phyloP scores from a whole-genome alignment of 1,139 yeast species.

The Zygoascus hellenicus region DNA sequence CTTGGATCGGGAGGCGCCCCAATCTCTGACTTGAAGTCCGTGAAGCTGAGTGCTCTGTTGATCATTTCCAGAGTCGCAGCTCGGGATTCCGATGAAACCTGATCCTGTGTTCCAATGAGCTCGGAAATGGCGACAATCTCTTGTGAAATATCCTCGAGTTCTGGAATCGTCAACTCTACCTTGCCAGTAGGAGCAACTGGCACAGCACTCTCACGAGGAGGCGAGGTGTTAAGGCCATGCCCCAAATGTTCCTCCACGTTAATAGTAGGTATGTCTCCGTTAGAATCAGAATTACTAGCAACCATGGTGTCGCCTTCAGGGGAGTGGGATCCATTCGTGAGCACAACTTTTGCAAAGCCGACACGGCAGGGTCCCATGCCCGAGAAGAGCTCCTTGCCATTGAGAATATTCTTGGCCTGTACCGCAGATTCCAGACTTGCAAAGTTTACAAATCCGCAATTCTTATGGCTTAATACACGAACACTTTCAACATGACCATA shows the following conservation, averaged over 20 bases:
- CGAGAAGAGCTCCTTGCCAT: conserved; percentile 75
- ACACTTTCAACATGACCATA: conserved; percentile 57
- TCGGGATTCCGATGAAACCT: background rate
- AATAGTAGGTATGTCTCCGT: background rate
- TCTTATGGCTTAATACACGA: conserved; percentile 48
- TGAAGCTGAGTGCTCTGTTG: conserved; percentile 28
- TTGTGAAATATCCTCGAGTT: conserved; percentile 26
- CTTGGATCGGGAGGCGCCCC: conserved; percentile 33
- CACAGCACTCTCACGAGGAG: background rate
- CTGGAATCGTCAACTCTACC: conserved; percentile 5
- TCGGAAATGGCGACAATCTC: conserved; percentile 26
- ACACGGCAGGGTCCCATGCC: conserved; percentile 46
- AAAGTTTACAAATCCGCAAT: conserved; percentile 70
- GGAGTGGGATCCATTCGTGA: background rate
- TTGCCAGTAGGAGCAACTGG: conserved; percentile 1
- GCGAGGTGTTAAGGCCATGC: background rate
- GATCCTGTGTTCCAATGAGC: conserved; percentile 30
- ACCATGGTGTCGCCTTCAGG: background rate
- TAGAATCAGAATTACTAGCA: background rate
- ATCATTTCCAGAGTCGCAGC: conserved; percentile 19
- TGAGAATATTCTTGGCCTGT: conserved; percentile 67
- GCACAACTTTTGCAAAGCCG: conserved; percentile 37
- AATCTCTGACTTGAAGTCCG: conserved; percentile 25
- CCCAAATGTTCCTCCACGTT: background rate
- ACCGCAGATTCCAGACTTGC: conserved; percentile 66